phyloP scores from a whole-genome alignment of 768 basidiomycete genomes.

The Mycena pura region DNA sequence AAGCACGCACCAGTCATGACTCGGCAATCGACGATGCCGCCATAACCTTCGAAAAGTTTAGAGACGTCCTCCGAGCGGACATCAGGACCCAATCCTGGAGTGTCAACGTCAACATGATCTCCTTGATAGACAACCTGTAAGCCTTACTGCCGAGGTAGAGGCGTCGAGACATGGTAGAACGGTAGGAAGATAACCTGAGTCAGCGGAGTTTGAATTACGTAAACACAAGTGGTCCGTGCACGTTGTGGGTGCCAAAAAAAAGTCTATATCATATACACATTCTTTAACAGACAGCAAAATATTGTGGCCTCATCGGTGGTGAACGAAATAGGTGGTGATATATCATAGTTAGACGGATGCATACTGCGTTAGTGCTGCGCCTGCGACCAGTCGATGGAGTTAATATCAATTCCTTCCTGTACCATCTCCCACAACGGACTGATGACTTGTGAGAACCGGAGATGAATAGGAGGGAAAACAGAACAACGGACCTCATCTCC shows the following conservation, averaged over 20 bases:
- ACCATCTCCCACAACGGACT: slow-evolving; percentile 99
- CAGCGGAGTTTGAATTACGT: slow-evolving; percentile 56
- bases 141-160: slow-evolving; percentile 84
- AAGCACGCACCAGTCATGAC: slow-evolving; percentile 93
- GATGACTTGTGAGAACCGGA: not conserved
- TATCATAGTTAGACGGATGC: slow-evolving; percentile 12
- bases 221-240: too few species aligned
- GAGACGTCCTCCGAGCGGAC: slow-evolving; percentile 83
- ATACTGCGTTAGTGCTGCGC: slow-evolving; percentile 60
- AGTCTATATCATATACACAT: slow-evolving; percentile 22
- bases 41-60: slow-evolving; percentile 91
- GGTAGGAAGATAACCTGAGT: slow-evolving; percentile 32
- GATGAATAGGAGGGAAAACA: slow-evolving; percentile 2
- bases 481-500: slow-evolving; percentile 79
- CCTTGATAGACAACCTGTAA: slow-evolving; percentile 7
- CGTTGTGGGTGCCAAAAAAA: too few species aligned
- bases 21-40: slow-evolving; percentile 87
- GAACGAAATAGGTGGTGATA: slow-evolving; percentile 13
- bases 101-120: not conserved
- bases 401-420: slow-evolving; percentile 97
- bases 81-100: slow-evolving; percentile 80
- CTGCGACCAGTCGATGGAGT: slow-evolving; percentile 94
- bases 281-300: slow-evolving; percentile 14
- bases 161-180: slow-evolving; percentile 75
- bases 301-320: not conserved